phyloP scores from a whole-genome alignment of 2,329 filamentous ascomycete genomes.

The Aureobasidium namibiae region DNA sequence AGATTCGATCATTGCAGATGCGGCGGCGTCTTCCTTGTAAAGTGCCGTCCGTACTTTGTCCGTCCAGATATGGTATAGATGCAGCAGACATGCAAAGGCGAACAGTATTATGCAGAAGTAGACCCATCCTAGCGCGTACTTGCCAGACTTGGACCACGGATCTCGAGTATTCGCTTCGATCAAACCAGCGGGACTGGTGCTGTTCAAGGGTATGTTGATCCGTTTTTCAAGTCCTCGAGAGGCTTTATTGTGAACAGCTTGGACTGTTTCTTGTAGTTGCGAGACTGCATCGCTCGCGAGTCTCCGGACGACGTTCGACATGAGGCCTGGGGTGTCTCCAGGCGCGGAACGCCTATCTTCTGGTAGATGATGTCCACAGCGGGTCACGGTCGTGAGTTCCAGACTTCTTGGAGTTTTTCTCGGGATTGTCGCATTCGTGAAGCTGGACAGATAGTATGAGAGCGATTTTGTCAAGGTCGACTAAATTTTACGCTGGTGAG shows the following conservation, averaged over 20 bases:
- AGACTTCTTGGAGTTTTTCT: neutral
- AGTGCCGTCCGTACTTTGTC: conserved; percentile 87
- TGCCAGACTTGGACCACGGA: conserved; percentile 72
- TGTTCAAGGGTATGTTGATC: conserved; percentile 49
- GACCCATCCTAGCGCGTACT: conserved; percentile 81
- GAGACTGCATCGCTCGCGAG: neutral
- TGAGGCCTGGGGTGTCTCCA: neutral
- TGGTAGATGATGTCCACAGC: neutral
- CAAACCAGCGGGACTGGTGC: conserved; percentile 46
- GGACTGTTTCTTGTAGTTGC: neutral
- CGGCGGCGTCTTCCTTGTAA: conserved; percentile 72
- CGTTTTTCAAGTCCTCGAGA: conserved; percentile 27
- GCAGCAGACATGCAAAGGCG: conserved; percentile 56
- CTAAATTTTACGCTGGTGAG: neutral
- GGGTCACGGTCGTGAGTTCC: neutral
- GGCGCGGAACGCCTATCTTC: neutral
- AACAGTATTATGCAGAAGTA: conserved; percentile 75
- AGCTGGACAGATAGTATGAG: neutral
- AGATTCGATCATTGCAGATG: conserved; percentile 51
- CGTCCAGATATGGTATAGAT: conserved; percentile 83
- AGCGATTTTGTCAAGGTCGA: neutral
- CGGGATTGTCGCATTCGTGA: neutral
- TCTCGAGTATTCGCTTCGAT: conserved; percentile 54
- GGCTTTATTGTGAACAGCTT: neutral
- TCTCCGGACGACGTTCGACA: neutral